Evolutionary conservation across 2,329 filamentous ascomycete genomes (phyloP), one percentile per base, ranked within the genome.

Genomic region (Colletotrichum euphorbiae): DNA sequence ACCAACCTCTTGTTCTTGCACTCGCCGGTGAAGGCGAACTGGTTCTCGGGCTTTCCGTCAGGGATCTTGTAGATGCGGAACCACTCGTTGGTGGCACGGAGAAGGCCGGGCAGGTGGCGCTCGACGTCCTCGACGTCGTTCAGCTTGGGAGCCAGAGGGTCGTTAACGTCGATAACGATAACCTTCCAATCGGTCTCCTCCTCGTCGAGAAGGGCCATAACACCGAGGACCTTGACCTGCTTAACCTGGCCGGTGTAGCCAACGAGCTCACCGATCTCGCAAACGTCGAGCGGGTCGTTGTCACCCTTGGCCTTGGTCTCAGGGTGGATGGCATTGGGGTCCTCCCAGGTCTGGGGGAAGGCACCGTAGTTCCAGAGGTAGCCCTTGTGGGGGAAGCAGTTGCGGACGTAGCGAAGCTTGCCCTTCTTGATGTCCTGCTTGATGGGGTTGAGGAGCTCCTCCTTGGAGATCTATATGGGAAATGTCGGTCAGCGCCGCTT

Each of bases 11-110:
- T 97, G 91, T 99, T 99, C 92, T 99, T 99, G 93, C 95, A 98
- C 88, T 99, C 96, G 86, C 96, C 96, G 69, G 94, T 98, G 88
- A 99, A 99, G 77, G 96, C 96, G 80, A 99, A 99, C 87, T 98
- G 96, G 90, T 99, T 99, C 92, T 99, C 96, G 77, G 95, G 94
- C 94, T 99, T 99, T 88, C 96, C 96, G 80, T 99, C 96, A 80
- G 96, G 96, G 84, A 99, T 99, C 89, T 99, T 99, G 92, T 99
- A 99, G 90, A 99, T 99, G 83, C 96, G 94, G 94, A 99, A 99
- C 96, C 96, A 99, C 88, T 99, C 96, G 80, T 99, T 99, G 80
- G 95, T 98, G 79, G 96, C 96, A 75, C 96, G 92, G 81, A 99
- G 89, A 69, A 99, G 93, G 76, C 96, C 96, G 70, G 96, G 96